Percentiles rank a stretch among this genome's conserved stretches.
These are phyloP conservation scores for Neurospora sp. DNA, from an alignment of 495 filamentous ascomycete genomes.

Conservation along the genomic window DNA sequence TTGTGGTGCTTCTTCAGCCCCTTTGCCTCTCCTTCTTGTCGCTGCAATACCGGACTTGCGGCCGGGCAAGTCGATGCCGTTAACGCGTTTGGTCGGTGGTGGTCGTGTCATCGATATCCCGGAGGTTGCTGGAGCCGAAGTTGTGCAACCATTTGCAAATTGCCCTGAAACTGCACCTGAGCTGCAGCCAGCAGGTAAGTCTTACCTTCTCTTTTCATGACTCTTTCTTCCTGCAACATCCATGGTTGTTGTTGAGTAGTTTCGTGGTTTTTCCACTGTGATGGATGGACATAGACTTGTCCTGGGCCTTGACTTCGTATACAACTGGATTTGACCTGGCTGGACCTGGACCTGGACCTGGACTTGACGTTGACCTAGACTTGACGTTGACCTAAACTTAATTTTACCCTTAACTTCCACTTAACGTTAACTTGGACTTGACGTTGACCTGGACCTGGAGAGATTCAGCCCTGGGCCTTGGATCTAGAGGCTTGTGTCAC, in stretches of 20 bases:
- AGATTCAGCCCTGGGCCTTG: background rate
- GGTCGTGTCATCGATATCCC: background rate
- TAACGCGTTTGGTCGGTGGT: background rate
- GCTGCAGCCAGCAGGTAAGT: no score
- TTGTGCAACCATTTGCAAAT: background rate
- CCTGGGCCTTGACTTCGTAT: no score
- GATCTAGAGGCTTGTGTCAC: background rate
- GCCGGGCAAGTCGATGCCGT: background rate
- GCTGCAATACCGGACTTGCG: background rate
- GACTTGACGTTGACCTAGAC: no score
- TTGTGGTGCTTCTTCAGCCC: background rate
- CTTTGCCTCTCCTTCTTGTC: background rate
- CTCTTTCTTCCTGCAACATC: background rate
- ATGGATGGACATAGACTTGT: background rate
- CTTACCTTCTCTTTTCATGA: no score
- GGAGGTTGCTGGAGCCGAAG: no score
- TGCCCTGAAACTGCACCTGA: no score
- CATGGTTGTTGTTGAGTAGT: background rate
- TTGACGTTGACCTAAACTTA: no score
- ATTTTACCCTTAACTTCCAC: no score
- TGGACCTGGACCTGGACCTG: background rate
- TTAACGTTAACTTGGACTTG: no score
- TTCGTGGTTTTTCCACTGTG: background rate
- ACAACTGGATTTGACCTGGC: background rate
- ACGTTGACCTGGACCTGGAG: background rate